Evolutionary conservation across 2,329 filamentous ascomycete species (phyloP).

Genomic region (Pleomassaria siparia): DNA sequence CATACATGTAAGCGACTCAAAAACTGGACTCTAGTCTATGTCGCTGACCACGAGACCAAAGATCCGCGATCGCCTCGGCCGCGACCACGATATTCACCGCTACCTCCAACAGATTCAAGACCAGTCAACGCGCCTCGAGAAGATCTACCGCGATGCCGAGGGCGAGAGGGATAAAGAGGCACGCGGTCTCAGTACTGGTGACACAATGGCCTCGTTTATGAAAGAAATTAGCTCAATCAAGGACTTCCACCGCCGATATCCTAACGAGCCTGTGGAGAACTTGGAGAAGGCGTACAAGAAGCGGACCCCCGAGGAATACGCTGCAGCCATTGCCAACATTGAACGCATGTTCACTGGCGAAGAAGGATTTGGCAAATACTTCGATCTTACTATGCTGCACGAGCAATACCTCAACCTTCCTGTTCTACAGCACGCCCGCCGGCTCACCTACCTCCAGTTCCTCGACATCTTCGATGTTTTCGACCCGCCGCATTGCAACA

Average conservation of each 20-base stretch:
- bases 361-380: slow-evolving; percentile 88
- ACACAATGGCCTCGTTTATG: slow-evolving; percentile 90
- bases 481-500: slow-evolving; percentile 67
- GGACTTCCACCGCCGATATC: slow-evolving; percentile 85
- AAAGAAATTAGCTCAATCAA: slow-evolving; percentile 79
- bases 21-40: not conserved
- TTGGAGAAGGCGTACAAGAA: slow-evolving; percentile 88
- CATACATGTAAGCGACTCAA: slow-evolving; percentile 67
- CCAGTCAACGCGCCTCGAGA: slow-evolving; percentile 77
- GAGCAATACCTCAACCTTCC: slow-evolving; percentile 90
- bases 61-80: slow-evolving; percentile 85
- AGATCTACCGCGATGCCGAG: slow-evolving; percentile 80
- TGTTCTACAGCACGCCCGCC: slow-evolving; percentile 65
- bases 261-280: slow-evolving; percentile 93
- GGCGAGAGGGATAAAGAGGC: slow-evolving; percentile 75
- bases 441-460: slow-evolving; percentile 88
- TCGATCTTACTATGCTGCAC: slow-evolving; percentile 82
- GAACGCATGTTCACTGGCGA: slow-evolving; percentile 95
- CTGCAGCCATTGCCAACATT: slow-evolving; percentile 66
- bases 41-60: slow-evolving; percentile 41
- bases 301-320: slow-evolving; percentile 63
- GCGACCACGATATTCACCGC: slow-evolving; percentile 88
- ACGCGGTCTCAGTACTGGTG: slow-evolving; percentile 78
- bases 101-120: slow-evolving; percentile 85
- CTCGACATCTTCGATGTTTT: slow-evolving; percentile 90